Evolutionary conservation across 371 early-diverging fungal species (phyloP), one percentile per base, ranked within the genome.

Genomic region (Mucor piriformis): DNA sequence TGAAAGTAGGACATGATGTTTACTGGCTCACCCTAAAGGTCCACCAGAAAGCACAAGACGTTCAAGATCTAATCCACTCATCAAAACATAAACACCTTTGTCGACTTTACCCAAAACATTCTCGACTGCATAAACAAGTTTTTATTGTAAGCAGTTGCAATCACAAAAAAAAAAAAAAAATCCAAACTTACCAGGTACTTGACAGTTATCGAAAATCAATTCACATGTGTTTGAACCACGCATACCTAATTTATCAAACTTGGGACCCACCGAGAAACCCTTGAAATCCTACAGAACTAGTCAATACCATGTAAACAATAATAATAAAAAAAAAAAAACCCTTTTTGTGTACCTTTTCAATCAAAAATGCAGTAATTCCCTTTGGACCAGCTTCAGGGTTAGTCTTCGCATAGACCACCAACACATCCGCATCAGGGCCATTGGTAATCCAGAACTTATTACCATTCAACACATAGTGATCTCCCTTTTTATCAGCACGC

Each of bases 401-500:
- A 4, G 96, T 96, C 80, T 96, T 96, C 33, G 97, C 97, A 72
- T 97, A 98, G 7, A 97, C 96, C 7, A 98, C 92, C 57, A 97
- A 70, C 2, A 88, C 88, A 70, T 97, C 88, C 12, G 96, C 96
- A 74, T 95, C 95, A 15, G 95, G 95, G 3, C 97, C 97, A 78
- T 98, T 98, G 38, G 98, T 98, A 71, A 98, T 98, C 98, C 98
- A 98, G 78, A 95, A 87, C 79, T 96, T 96, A 67, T 88, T 92
- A 1, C 93, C 93, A 59, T 92, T 94, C 51, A 93, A 64, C 4
- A 93, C 72, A 67, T 94, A 96, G 16, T 67, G 69, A 67, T 88
- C 88, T 32, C 94, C 95, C 70, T 89, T 88, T 76, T 86, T 88
- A 10, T 91, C 93, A 0, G 98, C 98, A 5, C 79, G 73, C 40